Percentiles rank a stretch among this genome's conserved stretches.
Evolutionary conservation across 768 basidiomycete species (phyloP).

Genomic region (Floccularia luteovirens): DNA sequence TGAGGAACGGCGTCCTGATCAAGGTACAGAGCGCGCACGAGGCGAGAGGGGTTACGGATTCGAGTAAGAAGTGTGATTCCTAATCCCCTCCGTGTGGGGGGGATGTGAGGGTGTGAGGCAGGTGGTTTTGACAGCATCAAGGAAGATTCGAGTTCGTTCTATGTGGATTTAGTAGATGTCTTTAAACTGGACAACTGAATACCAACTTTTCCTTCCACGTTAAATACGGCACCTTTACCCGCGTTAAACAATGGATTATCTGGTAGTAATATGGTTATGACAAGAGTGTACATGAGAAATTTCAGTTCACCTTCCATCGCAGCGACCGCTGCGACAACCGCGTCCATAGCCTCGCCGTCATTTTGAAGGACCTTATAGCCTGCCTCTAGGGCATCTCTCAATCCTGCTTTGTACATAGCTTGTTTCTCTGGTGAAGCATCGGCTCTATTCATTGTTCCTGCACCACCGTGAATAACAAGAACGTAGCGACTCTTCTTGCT

Average conservation of each 20-base stretch:
- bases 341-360: slow-evolving; percentile 81
- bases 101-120: slow-evolving; percentile 50
- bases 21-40: slow-evolving; percentile 66
- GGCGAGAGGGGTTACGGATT: slow-evolving; percentile 65
- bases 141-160: slow-evolving; percentile 82
- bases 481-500: slow-evolving; percentile 16
- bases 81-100: slow-evolving; percentile 50
- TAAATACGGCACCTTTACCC: slow-evolving; percentile 80
- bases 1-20: slow-evolving; percentile 57
- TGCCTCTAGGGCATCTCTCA: slow-evolving; percentile 47
- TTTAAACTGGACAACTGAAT: not conserved
- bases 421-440: slow-evolving; percentile 54
- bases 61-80: slow-evolving; percentile 60
- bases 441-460: slow-evolving; percentile 57
- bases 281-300: not conserved
- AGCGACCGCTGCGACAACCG: slow-evolving; percentile 67
- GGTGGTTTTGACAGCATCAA: slow-evolving; percentile 80
- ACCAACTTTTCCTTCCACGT: slow-evolving; percentile 65
- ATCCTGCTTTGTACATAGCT: slow-evolving; percentile 45
- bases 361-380: slow-evolving; percentile 56
- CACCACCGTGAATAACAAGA: slow-evolving; percentile 77
- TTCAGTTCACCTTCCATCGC: slow-evolving; percentile 53
- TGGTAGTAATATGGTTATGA: slow-evolving; percentile 14
- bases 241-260: slow-evolving; percentile 76
- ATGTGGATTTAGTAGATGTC: slow-evolving; percentile 1